Percentiles rank a stretch among this genome's conserved stretches.
Evolutionary conservation across 768 basidiomycete genomes (phyloP).

Genomic region (Baorangia bicolor): DNA sequence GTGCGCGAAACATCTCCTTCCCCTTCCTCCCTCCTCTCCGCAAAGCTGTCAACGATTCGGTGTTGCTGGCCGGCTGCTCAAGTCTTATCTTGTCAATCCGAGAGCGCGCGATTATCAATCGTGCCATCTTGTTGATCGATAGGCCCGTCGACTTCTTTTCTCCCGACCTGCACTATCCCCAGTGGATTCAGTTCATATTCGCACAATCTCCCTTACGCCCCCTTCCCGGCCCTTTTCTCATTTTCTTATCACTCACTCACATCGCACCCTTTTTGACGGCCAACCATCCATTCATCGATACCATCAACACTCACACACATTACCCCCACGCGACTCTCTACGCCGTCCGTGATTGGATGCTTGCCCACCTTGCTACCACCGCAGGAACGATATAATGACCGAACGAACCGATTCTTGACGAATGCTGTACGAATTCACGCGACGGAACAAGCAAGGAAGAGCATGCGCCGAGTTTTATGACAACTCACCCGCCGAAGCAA

Average conservation of each 20-base stretch:
- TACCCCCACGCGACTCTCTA: conserved; percentile 18
- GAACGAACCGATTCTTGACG: conserved; percentile 38
- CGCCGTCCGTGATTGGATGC: conserved; percentile 16
- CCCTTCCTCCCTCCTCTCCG: conserved; percentile 9
- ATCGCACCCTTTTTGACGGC: conserved; percentile 24
- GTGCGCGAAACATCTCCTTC: conserved; percentile 22
- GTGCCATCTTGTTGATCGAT: conserved; percentile 48
- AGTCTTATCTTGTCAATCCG: conserved; percentile 34
- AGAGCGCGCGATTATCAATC: conserved; percentile 31
- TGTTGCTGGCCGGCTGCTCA: conserved; percentile 37
- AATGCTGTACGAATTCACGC: conserved; percentile 32
- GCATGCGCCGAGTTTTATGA: conserved; percentile 20
- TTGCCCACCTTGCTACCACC: conserved; percentile 30
- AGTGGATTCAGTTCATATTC: conserved; percentile 30
- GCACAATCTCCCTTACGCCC: conserved; percentile 27
- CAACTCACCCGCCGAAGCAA: conserved; percentile 19
- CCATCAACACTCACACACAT: conserved; percentile 15
- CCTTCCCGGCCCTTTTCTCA: conserved; percentile 10
- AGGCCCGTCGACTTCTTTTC: conserved; percentile 31
- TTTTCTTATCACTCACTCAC: conserved; percentile 22
- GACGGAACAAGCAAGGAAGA: conserved; percentile 29
- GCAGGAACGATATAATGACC: conserved; percentile 34
- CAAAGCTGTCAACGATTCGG: conserved; percentile 37
- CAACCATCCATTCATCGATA: conserved; percentile 27
- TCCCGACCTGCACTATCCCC: conserved; percentile 18